A percentile compares a stretch with the other conserved stretches of the same genome.
Conservation (phyloP, 1,139 yeast genomes). For the Pichia sp. region DNA sequence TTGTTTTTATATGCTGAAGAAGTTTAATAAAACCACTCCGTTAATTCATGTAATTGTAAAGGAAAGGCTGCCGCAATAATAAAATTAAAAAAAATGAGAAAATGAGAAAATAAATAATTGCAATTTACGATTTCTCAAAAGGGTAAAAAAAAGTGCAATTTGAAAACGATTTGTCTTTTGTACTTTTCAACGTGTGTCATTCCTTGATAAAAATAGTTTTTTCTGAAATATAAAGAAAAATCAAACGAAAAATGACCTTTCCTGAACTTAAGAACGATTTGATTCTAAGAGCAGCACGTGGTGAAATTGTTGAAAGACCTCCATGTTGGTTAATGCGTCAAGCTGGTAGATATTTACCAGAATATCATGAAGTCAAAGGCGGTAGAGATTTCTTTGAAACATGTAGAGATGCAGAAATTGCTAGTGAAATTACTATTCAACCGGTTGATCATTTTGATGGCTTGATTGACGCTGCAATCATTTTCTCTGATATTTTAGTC, state of each 20-base stretch:
- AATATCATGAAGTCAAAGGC: constrained; percentile 85
- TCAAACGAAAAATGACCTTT: constrained; percentile 31
- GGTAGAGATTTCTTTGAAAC: constrained; percentile 87
- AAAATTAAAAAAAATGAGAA: too few relatives aligned
- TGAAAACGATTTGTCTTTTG: not conserved
- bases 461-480: constrained; percentile 90
- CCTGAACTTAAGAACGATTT: constrained; percentile 81
- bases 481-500: constrained; percentile 89
- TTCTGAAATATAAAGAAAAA: too few relatives aligned
- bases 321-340: constrained; percentile 98
- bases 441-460: constrained; percentile 90
- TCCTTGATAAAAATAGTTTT: too few relatives aligned
- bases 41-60: too few relatives aligned
- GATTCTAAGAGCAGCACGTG: constrained; percentile 81
- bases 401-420: constrained; percentile 89
- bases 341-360: constrained; percentile 86
- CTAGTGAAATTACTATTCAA: constrained; percentile 90
- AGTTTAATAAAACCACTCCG: too few relatives aligned
- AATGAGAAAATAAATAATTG: too few relatives aligned
- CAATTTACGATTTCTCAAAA: not conserved
- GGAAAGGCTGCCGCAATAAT: too few relatives aligned
- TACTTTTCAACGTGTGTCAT: too few relatives aligned
- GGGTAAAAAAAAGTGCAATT: not conserved
- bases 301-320: constrained; percentile 87
- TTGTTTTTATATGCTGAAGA: too few relatives aligned